These are phyloP conservation scores for Aspergillus campestris DNA, from an alignment of 495 filamentous ascomycete species.

Conservation along the genomic window DNA sequence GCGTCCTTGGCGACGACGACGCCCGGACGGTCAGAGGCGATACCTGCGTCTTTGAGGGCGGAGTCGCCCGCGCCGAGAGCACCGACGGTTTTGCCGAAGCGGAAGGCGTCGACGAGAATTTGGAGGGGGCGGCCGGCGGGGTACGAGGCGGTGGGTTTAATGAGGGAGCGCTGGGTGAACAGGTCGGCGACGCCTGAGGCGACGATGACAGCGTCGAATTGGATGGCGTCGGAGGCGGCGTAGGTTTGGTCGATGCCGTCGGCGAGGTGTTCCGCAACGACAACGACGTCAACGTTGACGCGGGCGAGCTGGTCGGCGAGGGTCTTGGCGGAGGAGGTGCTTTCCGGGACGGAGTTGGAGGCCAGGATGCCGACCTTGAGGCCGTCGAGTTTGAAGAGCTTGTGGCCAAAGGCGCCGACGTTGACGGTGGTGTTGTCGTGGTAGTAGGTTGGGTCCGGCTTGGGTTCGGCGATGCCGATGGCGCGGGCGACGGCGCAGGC, in stretches of 20 bases:
- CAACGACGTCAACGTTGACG: constrained; percentile 44
- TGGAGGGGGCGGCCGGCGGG: constrained; percentile 55
- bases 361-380: constrained; percentile 63
- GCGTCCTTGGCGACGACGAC: constrained; percentile 37
- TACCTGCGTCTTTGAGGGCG: constrained; percentile 36
- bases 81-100: constrained; percentile 66
- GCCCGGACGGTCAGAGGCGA: constrained; percentile 33
- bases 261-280: constrained; percentile 55
- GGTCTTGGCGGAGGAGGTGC: constrained; percentile 37
- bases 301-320: constrained; percentile 39
- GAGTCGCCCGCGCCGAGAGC: constrained; percentile 43
- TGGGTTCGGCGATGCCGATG: constrained; percentile 48
- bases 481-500: constrained; percentile 57
- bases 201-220: constrained; percentile 63
- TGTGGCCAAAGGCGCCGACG: constrained; percentile 51
- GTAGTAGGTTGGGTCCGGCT: constrained; percentile 56
- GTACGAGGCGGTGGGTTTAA: constrained; percentile 27
- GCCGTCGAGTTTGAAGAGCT: constrained; percentile 51
- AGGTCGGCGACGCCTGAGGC: constrained; percentile 48
- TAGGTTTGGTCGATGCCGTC: constrained; percentile 61
- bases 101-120: constrained; percentile 57
- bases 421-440: constrained; percentile 58
- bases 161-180: constrained; percentile 29
- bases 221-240: constrained; percentile 57
- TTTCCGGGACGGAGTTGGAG: constrained; percentile 26